Evolutionary conservation across 1,139 yeast genomes (phyloP).

Genomic region (Petasospora fabianii): DNA sequence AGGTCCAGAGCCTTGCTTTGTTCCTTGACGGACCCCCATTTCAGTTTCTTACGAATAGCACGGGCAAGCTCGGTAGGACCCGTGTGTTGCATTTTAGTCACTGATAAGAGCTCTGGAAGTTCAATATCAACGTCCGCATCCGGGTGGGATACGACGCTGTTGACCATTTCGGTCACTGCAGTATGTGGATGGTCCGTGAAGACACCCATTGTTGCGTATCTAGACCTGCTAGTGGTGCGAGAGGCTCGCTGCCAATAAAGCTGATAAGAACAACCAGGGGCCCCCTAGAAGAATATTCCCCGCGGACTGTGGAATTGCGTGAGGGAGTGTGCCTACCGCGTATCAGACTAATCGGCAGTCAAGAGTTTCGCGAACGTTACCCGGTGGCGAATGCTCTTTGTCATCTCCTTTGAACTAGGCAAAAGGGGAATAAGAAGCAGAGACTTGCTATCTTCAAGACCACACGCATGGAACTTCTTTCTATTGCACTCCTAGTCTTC

Average conservation of each 20-base stretch:
- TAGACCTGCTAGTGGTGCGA: neutral
- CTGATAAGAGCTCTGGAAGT: slow-evolving; percentile 31
- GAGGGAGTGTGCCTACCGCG: slow-evolving; percentile 1
- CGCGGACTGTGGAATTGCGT: neutral
- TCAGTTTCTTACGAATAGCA: slow-evolving; percentile 81
- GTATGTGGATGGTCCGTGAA: slow-evolving; percentile 50
- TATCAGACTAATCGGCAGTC: too few species aligned
- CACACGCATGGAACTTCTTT: too few species aligned
- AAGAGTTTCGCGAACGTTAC: neutral
- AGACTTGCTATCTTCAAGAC: too few species aligned
- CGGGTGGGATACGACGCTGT: slow-evolving; percentile 41
- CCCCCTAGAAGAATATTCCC: too few species aligned
- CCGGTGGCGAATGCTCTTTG: too few species aligned
- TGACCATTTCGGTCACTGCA: slow-evolving; percentile 50
- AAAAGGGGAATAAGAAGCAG: too few species aligned
- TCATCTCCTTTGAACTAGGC: neutral
- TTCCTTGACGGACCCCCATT: slow-evolving; percentile 67
- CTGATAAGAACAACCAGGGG: neutral
- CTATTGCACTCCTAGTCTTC: slow-evolving; percentile 2
- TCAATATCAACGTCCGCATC: slow-evolving; percentile 40
- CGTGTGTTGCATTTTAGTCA: slow-evolving; percentile 29
- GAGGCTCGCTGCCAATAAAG: neutral
- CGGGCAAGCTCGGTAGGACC: slow-evolving; percentile 83
- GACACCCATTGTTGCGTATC: slow-evolving; percentile 38
- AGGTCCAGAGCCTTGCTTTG: slow-evolving; percentile 66